Evolutionary conservation across 2,329 filamentous ascomycete species (phyloP).

Genomic region (Colletotrichum coccodes): DNA sequence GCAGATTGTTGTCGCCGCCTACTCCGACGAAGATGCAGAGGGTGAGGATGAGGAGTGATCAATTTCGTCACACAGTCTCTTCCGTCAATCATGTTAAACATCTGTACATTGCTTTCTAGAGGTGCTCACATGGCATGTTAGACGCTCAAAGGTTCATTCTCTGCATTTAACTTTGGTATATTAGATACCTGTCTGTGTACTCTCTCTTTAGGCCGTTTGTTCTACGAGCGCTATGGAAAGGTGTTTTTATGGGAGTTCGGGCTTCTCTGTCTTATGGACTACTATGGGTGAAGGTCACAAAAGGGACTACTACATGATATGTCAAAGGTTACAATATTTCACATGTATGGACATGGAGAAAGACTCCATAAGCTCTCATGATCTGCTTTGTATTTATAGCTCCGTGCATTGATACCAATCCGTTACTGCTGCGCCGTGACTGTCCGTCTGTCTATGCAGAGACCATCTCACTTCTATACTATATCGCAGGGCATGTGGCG

Average conservation of each 20-base stretch:
- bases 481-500: not conserved
- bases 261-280: not conserved
- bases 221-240: not conserved
- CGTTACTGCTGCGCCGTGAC: not conserved
- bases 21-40: slow-evolving; percentile 32
- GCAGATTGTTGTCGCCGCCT: slow-evolving; percentile 17
- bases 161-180: not conserved
- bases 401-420: not conserved
- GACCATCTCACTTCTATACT: not conserved
- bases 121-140: not conserved
- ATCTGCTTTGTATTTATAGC: not conserved
- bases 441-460: not conserved
- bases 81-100: not conserved
- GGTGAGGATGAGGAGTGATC: slow-evolving; percentile 30
- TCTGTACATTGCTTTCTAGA: not conserved
- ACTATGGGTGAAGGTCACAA: not conserved
- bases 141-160: not conserved
- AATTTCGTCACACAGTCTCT: not conserved
- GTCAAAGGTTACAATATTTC: not conserved
- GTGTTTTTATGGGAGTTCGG: not conserved
- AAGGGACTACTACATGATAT: not conserved
- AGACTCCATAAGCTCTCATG: not conserved
- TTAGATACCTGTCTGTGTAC: slow-evolving; percentile 3
- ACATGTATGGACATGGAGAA: not conserved
- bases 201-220: not conserved